Evolutionary conservation across 345 rosid species (phyloP).

Genomic region (Turritis glabra): DNA sequence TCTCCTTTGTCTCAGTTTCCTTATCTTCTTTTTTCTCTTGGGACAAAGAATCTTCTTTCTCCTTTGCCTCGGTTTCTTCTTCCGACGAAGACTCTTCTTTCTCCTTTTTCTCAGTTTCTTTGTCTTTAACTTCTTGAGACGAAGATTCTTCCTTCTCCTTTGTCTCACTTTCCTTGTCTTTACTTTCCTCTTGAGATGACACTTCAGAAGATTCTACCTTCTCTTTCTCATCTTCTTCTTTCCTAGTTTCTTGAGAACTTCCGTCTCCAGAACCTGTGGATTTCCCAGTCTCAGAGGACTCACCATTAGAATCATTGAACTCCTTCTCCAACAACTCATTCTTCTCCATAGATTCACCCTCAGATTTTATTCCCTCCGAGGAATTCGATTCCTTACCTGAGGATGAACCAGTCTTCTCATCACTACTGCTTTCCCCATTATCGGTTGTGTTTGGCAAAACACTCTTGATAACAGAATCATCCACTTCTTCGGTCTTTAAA

Average conservation of each 20-base stretch:
- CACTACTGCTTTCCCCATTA: conserved; percentile 36
- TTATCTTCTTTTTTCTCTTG: background rate
- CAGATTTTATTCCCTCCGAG: conserved; percentile 22
- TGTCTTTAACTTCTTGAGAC: background rate
- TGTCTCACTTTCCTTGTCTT: background rate
- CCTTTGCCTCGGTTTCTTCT: too few species aligned
- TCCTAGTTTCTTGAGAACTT: background rate
- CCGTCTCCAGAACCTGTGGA: conserved; percentile 11
- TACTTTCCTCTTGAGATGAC: conserved; percentile 15
- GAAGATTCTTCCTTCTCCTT: conserved; percentile 39
- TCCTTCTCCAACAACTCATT: conserved; percentile 42
- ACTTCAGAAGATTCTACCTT: conserved; percentile 21
- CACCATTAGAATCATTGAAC: conserved; percentile 40
- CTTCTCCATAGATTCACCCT: conserved; percentile 44
- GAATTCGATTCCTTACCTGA: conserved; percentile 14
- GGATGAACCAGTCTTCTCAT: conserved; percentile 30
- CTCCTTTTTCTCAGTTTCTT: background rate
- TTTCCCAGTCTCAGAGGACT: conserved; percentile 24
- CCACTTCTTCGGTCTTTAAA: conserved; percentile 36
- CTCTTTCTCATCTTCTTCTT: conserved; percentile 6
- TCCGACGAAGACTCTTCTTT: background rate
- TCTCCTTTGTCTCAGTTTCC: conserved; percentile 1
- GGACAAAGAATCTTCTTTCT: background rate
- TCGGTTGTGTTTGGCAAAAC: conserved; percentile 20
- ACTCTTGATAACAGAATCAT: conserved; percentile 38